phyloP scores from a whole-genome alignment of 164 flowering plant species.

The Santalum album region DNA sequence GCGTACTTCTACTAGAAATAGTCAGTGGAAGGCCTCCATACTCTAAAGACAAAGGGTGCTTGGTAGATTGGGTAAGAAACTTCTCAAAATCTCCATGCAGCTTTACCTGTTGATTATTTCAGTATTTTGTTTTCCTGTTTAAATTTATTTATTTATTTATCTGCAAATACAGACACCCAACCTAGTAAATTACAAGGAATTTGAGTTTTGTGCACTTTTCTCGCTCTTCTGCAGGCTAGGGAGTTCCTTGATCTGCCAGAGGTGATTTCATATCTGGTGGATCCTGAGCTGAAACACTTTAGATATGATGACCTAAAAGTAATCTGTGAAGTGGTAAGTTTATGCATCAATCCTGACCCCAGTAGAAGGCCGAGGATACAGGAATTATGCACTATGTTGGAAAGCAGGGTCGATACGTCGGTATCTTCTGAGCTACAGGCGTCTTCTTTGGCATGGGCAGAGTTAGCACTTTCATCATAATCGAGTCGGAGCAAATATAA shows the following conservation, averaged over 20 bases:
- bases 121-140: no score
- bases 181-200: no score
- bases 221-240: constrained; percentile 49
- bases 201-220: no score
- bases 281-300: constrained; percentile 70
- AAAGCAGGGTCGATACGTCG: constrained; percentile 55
- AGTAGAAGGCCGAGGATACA: constrained; percentile 47
- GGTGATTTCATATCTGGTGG: constrained; percentile 58
- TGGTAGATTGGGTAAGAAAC: constrained; percentile 76
- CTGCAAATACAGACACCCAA: no score
- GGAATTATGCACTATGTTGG: constrained; percentile 49
- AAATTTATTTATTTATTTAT: no score
- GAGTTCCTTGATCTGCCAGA: constrained; percentile 66
- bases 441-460: constrained; percentile 94
- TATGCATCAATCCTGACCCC: constrained; percentile 45
- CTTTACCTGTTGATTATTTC: no score
- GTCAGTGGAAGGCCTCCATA: constrained; percentile 75
- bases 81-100: neutral
- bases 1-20: constrained; percentile 76
- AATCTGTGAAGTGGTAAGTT: constrained; percentile 59
- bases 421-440: constrained; percentile 52
- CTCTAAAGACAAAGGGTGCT: constrained; percentile 70
- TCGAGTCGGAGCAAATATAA: constrained; percentile 24
- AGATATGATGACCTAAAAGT: constrained; percentile 59
- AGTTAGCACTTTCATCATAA: constrained; percentile 71